phyloP scores from a whole-genome alignment of 768 basidiomycete species.

The Pleurotus salmoneostramineus region DNA sequence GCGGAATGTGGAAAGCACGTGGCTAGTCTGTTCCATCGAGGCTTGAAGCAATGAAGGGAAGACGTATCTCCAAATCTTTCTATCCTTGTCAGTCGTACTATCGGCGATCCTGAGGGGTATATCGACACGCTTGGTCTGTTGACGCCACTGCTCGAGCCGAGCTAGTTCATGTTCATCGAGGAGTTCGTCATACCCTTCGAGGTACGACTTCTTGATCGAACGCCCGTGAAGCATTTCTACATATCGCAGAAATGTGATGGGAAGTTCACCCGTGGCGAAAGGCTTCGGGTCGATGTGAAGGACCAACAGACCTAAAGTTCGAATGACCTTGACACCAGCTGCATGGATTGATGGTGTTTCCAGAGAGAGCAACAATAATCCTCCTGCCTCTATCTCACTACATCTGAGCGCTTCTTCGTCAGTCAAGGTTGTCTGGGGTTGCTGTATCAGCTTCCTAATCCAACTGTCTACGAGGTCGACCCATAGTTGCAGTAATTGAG shows the following conservation, averaged over 20 bases:
- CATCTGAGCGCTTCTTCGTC: conserved; percentile 42
- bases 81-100: conserved; percentile 63
- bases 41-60: conserved; percentile 62
- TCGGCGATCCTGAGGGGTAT: conserved; percentile 67
- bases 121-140: conserved; percentile 45
- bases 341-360: conserved; percentile 45
- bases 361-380: conserved; percentile 70
- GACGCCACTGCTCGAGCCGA: conserved; percentile 65
- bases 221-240: conserved; percentile 54
- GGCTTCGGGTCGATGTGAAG: conserved; percentile 35
- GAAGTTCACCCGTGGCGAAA: conserved; percentile 18
- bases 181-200: conserved; percentile 64
- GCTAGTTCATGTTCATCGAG: conserved; percentile 57
- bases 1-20: conserved; percentile 48
- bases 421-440: conserved; percentile 31
- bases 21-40: conserved; percentile 45
- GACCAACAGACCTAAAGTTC: conserved; percentile 49
- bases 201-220: conserved; percentile 37
- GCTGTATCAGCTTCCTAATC: conserved; percentile 45
- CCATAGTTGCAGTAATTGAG: conserved; percentile 72
- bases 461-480: conserved; percentile 65
- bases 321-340: conserved; percentile 61
- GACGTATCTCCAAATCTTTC: conserved; percentile 69
- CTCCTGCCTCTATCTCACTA: conserved; percentile 66
- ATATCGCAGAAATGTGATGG: conserved; percentile 30